phyloP scores from a whole-genome alignment of 208 protist species.

The Polymyxa betae region DNA sequence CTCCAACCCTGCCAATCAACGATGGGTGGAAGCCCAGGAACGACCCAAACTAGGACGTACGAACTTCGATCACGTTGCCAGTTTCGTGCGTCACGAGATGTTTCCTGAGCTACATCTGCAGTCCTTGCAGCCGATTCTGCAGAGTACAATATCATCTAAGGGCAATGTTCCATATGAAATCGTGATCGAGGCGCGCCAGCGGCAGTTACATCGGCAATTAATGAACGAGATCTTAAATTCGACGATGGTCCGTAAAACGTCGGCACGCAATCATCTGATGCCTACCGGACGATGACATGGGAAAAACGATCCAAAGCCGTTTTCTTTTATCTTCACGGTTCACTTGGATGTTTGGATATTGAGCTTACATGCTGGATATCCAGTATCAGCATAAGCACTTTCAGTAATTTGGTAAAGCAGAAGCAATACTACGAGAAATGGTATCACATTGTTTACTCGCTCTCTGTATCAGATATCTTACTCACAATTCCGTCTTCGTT shows the following conservation, averaged over 20 bases:
- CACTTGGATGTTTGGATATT: not conserved
- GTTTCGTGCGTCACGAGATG: not conserved
- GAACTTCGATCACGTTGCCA: not conserved
- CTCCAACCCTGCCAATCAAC: not conserved
- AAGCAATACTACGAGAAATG: too few relatives aligned
- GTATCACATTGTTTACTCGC: not conserved
- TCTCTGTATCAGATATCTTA: not conserved
- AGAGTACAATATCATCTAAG: too few relatives aligned
- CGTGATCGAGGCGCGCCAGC: too few relatives aligned
- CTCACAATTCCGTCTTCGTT: not conserved
- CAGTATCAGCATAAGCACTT: not conserved
- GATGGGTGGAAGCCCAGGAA: not conserved
- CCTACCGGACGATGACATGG: not conserved
- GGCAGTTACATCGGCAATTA: not conserved
- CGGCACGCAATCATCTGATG: not conserved
- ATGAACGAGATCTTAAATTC: not conserved
- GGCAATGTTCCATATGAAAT: too few relatives aligned
- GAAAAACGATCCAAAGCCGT: not conserved
- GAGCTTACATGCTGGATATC: not conserved
- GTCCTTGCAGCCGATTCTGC: not conserved
- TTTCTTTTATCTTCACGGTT: not conserved
- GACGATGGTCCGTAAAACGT: too few relatives aligned
- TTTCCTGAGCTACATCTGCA: not conserved
- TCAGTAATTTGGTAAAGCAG: not conserved
- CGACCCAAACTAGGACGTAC: not conserved